phyloP scores from a whole-genome alignment of 805 yeast species.

The Pichia pseudocactophila region DNA sequence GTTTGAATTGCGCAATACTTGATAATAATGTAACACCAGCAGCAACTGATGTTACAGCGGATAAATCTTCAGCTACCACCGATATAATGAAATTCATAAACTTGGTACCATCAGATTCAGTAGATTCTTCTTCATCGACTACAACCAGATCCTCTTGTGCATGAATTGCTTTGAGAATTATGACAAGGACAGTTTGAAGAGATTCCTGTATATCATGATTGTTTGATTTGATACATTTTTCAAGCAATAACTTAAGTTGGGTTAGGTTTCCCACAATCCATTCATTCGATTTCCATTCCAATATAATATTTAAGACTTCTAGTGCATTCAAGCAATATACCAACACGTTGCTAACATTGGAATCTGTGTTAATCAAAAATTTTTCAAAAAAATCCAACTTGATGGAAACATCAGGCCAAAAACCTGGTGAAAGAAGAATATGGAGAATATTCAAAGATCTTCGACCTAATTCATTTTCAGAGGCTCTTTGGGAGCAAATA shows the following conservation, averaged over 20 bases:
- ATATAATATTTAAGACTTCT: slow-evolving; percentile 76
- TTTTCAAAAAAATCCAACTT: slow-evolving; percentile 83
- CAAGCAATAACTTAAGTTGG: slow-evolving; percentile 64
- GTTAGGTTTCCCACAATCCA: slow-evolving; percentile 74
- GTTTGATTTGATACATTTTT: slow-evolving; percentile 72
- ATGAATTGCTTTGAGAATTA: slow-evolving; percentile 59
- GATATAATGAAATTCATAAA: slow-evolving; percentile 55
- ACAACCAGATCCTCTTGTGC: slow-evolving; percentile 32
- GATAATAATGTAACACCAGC: slow-evolving; percentile 80
- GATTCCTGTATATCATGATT: slow-evolving; percentile 84
- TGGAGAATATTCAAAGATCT: slow-evolving; percentile 74
- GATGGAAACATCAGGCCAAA: slow-evolving; percentile 87
- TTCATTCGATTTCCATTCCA: slow-evolving; percentile 63
- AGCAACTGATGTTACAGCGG: slow-evolving; percentile 63
- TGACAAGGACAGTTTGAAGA: slow-evolving; percentile 62
- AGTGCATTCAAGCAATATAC: slow-evolving; percentile 85
- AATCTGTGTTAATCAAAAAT: slow-evolving; percentile 69
- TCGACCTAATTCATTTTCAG: slow-evolving; percentile 75
- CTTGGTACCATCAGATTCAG: slow-evolving; percentile 35
- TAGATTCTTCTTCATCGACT: slow-evolving; percentile 36
- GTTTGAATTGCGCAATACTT: slow-evolving; percentile 71
- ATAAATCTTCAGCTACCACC: slow-evolving; percentile 71
- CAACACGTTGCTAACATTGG: slow-evolving; percentile 55
- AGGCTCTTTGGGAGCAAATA: slow-evolving; percentile 72
- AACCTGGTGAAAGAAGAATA: slow-evolving; percentile 57